Conservation (phyloP, 805 yeast genomes). For the Torulaspora gathmanii region DNA sequence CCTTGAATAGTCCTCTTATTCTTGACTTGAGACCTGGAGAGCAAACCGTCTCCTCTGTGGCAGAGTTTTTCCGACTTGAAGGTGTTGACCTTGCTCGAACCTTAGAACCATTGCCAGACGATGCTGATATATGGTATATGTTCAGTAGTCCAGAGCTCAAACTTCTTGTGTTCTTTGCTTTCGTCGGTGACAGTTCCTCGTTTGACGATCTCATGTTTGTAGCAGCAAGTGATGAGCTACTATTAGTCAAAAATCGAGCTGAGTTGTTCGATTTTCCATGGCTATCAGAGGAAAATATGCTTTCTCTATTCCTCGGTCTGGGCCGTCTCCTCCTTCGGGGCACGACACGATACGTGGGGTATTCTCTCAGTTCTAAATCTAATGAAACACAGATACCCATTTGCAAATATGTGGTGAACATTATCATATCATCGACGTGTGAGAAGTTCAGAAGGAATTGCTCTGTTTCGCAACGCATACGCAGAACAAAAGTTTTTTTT, state of each 20-base stretch:
- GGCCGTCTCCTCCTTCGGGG: conserved; percentile 65
- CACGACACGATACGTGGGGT: conserved; percentile 74
- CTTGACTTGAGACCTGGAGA: conserved; percentile 11
- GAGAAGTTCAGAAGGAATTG: conserved; percentile 69
- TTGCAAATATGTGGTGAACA: conserved; percentile 70
- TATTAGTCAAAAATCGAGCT: not conserved
- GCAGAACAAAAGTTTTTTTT: conserved; percentile 60
- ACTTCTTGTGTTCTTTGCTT: conserved; percentile 5
- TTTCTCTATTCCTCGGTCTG: conserved; percentile 24
- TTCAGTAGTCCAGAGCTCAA: conserved; percentile 10
- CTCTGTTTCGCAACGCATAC: conserved; percentile 78
- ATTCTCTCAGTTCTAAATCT: conserved; percentile 64
- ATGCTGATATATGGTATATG: conserved; percentile 1
- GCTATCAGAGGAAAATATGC: conserved; percentile 3
- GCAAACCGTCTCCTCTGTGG: conserved; percentile 4
- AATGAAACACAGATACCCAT: conserved; percentile 76
- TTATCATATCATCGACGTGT: conserved; percentile 59
- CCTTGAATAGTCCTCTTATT: conserved; percentile 10
- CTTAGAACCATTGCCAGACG: not conserved
- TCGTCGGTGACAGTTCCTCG: not conserved
- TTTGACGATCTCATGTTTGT: not conserved
- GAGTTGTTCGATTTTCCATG: conserved; percentile 5
- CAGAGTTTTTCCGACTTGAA: conserved; percentile 7
- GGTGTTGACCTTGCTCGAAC: conserved; percentile 1
- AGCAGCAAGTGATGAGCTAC: not conserved